These are phyloP conservation scores for Phytophthora parvispora DNA, from an alignment of 352 stramenopile species.

Conservation along the genomic window DNA sequence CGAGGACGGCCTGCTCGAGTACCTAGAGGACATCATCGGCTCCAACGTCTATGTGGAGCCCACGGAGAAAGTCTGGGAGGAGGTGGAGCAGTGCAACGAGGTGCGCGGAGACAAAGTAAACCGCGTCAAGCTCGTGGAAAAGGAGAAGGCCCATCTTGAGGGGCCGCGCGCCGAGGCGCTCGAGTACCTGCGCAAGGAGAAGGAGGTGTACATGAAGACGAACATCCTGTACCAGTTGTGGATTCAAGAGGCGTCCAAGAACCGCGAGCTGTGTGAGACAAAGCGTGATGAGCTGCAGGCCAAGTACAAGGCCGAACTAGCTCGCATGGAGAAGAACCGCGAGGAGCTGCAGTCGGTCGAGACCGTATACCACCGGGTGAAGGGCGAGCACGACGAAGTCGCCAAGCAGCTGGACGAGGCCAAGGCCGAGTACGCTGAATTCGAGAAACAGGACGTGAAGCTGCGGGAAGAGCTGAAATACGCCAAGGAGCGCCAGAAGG, in stretches of 20 bases:
- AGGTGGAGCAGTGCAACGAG: slow-evolving; percentile 96
- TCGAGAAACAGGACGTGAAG: slow-evolving; percentile 99
- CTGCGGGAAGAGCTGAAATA: slow-evolving; percentile 98
- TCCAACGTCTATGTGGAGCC: slow-evolving; percentile 98
- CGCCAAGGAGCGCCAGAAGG: slow-evolving; percentile 93
- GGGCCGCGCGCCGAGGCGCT: slow-evolving; percentile 96
- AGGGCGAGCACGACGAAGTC: slow-evolving; percentile 89
- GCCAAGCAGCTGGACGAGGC: slow-evolving; percentile 88
- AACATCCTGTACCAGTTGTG: slow-evolving; percentile 98
- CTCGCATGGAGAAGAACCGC: slow-evolving; percentile 84
- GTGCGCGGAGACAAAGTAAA: slow-evolving; percentile 96
- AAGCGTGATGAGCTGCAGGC: slow-evolving; percentile 71
- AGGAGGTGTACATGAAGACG: slow-evolving; percentile 97
- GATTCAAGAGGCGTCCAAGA: slow-evolving; percentile 84
- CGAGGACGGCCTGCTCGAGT: slow-evolving; percentile 99
- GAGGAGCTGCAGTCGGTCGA: slow-evolving; percentile 88
- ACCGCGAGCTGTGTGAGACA: slow-evolving; percentile 75
- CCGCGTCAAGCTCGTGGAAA: slow-evolving; percentile 98
- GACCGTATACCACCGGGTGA: slow-evolving; percentile 81
- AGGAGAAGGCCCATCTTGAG: slow-evolving; percentile 97
- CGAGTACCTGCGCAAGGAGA: slow-evolving; percentile 95
- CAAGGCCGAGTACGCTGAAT: slow-evolving; percentile 95
- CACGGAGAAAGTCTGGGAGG: slow-evolving; percentile 94
- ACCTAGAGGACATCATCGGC: slow-evolving; percentile 99
- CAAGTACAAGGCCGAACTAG: slow-evolving; percentile 81